These are phyloP conservation scores for Trametes hirsuta DNA, from an alignment of 1,284 basidiomycete genomes.

Conservation along the genomic window DNA sequence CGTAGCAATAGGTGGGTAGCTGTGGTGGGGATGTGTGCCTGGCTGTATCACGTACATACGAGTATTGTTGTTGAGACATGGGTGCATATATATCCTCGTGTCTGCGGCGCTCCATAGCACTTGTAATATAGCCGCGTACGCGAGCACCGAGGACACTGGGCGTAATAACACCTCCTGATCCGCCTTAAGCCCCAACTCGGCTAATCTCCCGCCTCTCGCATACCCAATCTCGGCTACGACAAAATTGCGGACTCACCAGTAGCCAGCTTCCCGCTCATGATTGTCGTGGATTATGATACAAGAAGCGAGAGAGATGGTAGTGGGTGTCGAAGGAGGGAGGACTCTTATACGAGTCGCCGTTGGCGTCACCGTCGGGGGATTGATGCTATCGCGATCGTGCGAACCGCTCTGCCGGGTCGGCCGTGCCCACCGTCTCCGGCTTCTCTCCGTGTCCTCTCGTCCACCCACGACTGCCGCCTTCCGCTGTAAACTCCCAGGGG, in stretches of 20 bases:
- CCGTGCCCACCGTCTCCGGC: conserved; percentile 10
- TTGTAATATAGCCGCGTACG: neutral
- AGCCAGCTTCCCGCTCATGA: conserved; percentile 41
- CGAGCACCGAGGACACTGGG: neutral
- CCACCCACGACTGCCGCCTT: neutral
- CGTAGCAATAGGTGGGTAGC: no score
- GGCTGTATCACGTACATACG: no score
- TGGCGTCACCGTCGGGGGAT: conserved; percentile 15
- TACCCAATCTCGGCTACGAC: neutral
- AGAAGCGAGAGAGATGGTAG: neutral
- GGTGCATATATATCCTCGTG: neutral
- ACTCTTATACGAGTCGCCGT: conserved; percentile 15
- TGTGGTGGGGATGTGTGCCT: no score
- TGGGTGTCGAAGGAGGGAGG: neutral
- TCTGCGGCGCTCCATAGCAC: neutral
- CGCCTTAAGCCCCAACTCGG: neutral
- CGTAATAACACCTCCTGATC: neutral
- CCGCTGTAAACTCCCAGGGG: conserved; percentile 8
- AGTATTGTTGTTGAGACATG: neutral
- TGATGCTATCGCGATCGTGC: conserved; percentile 26
- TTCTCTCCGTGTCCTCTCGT: neutral
- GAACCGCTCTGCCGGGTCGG: conserved; percentile 16
- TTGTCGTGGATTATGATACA: conserved; percentile 12
- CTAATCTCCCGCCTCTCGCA: neutral
- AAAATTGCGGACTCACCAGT: conserved; percentile 33